Conservation (phyloP, 2,329 filamentous ascomycete genomes). For the Incumbomyces lentus region DNA sequence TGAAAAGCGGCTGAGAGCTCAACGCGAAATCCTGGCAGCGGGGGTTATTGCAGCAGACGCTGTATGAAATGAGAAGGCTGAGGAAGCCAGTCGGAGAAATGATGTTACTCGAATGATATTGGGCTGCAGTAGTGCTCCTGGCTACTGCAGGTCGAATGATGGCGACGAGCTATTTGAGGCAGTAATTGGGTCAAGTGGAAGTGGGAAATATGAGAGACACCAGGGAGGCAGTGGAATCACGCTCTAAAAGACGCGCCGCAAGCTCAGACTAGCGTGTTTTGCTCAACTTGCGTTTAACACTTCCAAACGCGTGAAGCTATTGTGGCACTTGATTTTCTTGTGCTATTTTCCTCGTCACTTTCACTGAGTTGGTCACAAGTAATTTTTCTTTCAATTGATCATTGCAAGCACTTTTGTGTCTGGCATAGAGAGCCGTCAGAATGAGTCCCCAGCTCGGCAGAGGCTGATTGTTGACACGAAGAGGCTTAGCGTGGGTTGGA, state of each 20-base stretch:
- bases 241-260: not conserved
- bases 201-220: not conserved
- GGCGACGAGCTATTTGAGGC: slow-evolving; percentile 8
- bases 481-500: not conserved
- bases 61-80: slow-evolving; percentile 8
- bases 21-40: slow-evolving; percentile 5
- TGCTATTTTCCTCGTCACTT: too few relatives aligned
- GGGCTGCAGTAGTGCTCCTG: slow-evolving; percentile 8
- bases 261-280: slow-evolving; percentile 5
- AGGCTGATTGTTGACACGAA: slow-evolving; percentile 1
- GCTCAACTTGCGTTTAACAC: too few relatives aligned
- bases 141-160: slow-evolving; percentile 18
- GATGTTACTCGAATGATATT: not conserved
- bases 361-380: too few relatives aligned
- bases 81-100: slow-evolving; percentile 5
- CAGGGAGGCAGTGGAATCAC: not conserved
- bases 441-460: not conserved
- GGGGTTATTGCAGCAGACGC: slow-evolving; percentile 11
- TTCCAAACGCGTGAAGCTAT: too few relatives aligned
- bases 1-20: slow-evolving; percentile 1
- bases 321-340: too few relatives aligned
- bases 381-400: too few relatives aligned
- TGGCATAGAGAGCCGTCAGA: not conserved
- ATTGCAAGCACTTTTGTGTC: too few relatives aligned
- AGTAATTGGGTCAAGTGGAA: slow-evolving; percentile 16